Conservation (phyloP, 805 yeast genomes). For the Candida montana region DNA sequence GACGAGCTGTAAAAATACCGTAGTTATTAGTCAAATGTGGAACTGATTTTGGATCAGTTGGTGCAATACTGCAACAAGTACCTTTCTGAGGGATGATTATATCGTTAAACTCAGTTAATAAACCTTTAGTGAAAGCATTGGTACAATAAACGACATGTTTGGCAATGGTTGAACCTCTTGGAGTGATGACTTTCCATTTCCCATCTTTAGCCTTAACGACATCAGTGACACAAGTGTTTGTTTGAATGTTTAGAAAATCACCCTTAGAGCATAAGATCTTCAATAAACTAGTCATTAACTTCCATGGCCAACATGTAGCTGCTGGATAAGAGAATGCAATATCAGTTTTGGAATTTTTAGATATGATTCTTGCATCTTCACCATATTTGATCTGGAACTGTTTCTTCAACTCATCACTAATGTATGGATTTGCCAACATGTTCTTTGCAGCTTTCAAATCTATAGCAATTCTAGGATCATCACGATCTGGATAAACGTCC, state of each 20-base stretch:
- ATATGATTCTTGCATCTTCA: constrained; percentile 41
- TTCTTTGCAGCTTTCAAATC: constrained; percentile 15
- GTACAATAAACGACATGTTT: constrained; percentile 29
- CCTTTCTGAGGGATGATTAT: constrained; percentile 34
- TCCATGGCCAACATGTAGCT: constrained; percentile 41
- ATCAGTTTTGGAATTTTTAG: constrained; percentile 82
- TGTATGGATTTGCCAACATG: constrained; percentile 25
- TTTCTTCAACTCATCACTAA: constrained; percentile 26
- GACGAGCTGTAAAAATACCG: constrained; percentile 25
- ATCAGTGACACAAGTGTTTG: constrained; percentile 35
- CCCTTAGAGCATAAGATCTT: constrained; percentile 29
- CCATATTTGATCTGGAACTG: constrained; percentile 30
- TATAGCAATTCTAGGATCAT: constrained; percentile 15
- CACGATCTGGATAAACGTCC: constrained; percentile 28
- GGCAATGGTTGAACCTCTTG: constrained; percentile 27
- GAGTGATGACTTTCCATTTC: constrained; percentile 29
- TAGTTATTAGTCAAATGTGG: constrained; percentile 35
- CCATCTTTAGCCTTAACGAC: constrained; percentile 24
- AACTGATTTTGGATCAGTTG: constrained; percentile 18
- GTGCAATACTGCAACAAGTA: constrained; percentile 26
- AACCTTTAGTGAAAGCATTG: constrained; percentile 34
- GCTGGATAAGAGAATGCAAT: constrained; percentile 50
- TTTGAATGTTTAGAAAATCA: constrained; percentile 31
- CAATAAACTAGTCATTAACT: constrained; percentile 31
- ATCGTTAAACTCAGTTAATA: constrained; percentile 23